phyloP scores from a whole-genome alignment of 805 yeast species.

The Metschnikowia vanudenii region DNA sequence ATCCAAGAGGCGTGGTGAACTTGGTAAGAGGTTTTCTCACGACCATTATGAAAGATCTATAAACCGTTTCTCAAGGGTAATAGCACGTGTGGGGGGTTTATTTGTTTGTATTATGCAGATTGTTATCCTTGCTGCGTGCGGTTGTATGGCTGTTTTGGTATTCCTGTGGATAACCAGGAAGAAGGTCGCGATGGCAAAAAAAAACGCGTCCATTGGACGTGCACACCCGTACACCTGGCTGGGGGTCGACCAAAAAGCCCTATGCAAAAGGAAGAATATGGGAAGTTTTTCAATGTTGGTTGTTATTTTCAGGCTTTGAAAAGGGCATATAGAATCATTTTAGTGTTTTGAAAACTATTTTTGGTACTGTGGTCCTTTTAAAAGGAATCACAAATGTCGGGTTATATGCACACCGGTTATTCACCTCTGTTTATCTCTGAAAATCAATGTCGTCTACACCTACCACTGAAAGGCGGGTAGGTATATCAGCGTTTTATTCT shows the following conservation, averaged over 20 bases:
- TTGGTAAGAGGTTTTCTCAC: constrained; percentile 36
- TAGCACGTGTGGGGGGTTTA: no score
- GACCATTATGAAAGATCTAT: constrained; percentile 17
- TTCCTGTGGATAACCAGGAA: constrained; percentile 8
- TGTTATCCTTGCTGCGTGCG: no score
- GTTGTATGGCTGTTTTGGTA: constrained; percentile 3
- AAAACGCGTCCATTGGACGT: not conserved
- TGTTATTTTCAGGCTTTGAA: not conserved
- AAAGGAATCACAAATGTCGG: no score
- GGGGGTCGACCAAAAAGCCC: not conserved
- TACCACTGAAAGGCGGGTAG: no score
- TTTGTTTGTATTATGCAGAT: not conserved
- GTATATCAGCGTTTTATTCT: no score
- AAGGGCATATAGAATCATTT: not conserved
- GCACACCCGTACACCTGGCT: constrained; percentile 7
- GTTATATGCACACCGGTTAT: no score
- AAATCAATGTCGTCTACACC: no score
- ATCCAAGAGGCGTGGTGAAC: constrained; percentile 53
- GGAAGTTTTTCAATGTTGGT: not conserved
- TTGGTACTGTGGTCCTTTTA: no score
- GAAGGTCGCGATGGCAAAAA: constrained; percentile 9
- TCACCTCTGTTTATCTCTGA: no score
- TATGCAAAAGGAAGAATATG: not conserved
- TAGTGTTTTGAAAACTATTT: no score
- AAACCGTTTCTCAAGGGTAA: no score